Percentiles rank a stretch among this genome's conserved stretches.
Conservation (phyloP, 768 basidiomycete genomes). For the Suillus hirtellus region DNA sequence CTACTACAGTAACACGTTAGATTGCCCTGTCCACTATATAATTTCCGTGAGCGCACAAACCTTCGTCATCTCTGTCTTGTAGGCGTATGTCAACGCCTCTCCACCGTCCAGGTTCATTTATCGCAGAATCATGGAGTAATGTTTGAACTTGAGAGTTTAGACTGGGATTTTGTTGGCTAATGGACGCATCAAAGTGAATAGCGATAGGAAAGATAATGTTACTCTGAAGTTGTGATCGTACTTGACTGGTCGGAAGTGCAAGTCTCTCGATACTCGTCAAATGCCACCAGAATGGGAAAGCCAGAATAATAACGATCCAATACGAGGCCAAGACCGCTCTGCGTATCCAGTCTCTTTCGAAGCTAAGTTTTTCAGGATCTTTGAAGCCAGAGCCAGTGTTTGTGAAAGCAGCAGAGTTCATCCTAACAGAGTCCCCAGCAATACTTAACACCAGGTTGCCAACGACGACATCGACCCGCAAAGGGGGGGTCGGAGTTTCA, state of each 20-base stretch:
- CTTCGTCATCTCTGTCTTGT: slow-evolving; percentile 24
- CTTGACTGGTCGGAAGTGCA: slow-evolving; percentile 62
- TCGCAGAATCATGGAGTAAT: slow-evolving; percentile 18
- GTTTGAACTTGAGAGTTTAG: slow-evolving; percentile 32
- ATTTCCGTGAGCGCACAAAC: slow-evolving; percentile 32
- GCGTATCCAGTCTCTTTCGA: slow-evolving; percentile 50
- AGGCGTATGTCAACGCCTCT: slow-evolving; percentile 43
- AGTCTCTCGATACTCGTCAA: slow-evolving; percentile 88
- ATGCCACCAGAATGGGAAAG: slow-evolving; percentile 91
- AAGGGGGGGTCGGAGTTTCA: slow-evolving; percentile 33
- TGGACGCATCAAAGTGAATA: slow-evolving; percentile 39
- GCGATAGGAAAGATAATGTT: slow-evolving; percentile 44
- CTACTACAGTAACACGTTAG: slow-evolving; percentile 15
- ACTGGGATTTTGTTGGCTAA: slow-evolving; percentile 14
- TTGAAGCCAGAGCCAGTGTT: slow-evolving; percentile 28
- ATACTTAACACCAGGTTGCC: background rate
- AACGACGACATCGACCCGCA: slow-evolving; percentile 6
- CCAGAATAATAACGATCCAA: slow-evolving; percentile 74
- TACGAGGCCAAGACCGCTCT: slow-evolving; percentile 71
- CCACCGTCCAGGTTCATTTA: slow-evolving; percentile 36
- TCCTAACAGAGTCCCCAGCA: slow-evolving; percentile 9
- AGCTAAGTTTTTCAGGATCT: slow-evolving; percentile 53
- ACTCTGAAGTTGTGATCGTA: slow-evolving; percentile 51
- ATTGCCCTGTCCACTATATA: slow-evolving; percentile 12
- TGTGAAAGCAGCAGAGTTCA: slow-evolving; percentile 20